Percentiles rank a stretch among this genome's conserved stretches.
These are phyloP conservation scores for Linanthus parryae DNA, from an alignment of 148 eudicot species.

Conservation along the genomic window DNA sequence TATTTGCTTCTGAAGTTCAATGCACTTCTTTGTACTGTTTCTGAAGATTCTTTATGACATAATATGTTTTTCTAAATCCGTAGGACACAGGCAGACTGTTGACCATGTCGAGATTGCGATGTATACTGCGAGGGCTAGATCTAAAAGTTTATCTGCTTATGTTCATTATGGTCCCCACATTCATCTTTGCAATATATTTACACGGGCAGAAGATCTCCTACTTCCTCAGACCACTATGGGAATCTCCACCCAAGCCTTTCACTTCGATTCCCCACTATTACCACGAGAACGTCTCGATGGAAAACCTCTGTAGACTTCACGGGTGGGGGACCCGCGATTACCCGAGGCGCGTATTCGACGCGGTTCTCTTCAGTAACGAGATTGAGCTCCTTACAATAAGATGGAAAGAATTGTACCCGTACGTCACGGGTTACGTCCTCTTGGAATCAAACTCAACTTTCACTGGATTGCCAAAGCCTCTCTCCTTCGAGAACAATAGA, in stretches of 20 bases:
- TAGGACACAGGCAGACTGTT: constrained; percentile 8
- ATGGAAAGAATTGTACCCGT: constrained; percentile 12
- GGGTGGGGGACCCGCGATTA: constrained; percentile 7
- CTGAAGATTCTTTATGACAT: too few relatives aligned
- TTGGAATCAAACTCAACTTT: constrained; percentile 8
- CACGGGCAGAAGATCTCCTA: constrained; percentile 10
- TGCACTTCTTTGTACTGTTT: too few relatives aligned
- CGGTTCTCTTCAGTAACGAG: constrained; percentile 4
- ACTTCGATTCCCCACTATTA: not conserved
- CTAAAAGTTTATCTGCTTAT: not conserved
- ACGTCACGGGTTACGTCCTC: constrained; percentile 2
- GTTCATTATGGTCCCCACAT: constrained; percentile 1
- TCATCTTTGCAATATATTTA: not conserved
- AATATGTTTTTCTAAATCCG: not conserved
- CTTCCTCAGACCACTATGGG: constrained; percentile 4
- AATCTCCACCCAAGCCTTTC: constrained; percentile 8
- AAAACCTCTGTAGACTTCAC: constrained; percentile 8
- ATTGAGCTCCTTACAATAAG: constrained; percentile 4
- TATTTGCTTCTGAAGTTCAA: too few relatives aligned
- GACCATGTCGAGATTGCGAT: constrained; percentile 3
- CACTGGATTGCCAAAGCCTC: constrained; percentile 6
- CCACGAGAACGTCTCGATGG: constrained; percentile 7
- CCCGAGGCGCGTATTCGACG: constrained; percentile 8
- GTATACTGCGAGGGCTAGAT: constrained; percentile 4
- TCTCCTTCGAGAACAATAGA: not conserved